Evolutionary conservation across 164 flowering plant genomes (phyloP).

Genomic region (Umbilicus rupestris): DNA sequence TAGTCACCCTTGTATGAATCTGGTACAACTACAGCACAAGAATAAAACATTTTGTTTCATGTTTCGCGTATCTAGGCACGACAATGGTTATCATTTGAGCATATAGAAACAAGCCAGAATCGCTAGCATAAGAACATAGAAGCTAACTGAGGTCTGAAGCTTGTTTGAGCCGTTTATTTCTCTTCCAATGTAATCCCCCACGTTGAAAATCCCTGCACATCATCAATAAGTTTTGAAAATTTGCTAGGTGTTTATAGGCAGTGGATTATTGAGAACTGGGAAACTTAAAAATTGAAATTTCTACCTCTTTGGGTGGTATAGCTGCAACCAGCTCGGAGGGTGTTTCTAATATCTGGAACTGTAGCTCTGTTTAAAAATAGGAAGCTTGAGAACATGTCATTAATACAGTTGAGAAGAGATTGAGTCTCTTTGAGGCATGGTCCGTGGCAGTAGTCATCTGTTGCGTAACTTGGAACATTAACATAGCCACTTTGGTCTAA

Average conservation of each 20-base stretch:
- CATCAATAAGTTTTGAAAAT: background rate
- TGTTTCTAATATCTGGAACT: constrained; percentile 13
- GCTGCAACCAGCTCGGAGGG: constrained; percentile 26
- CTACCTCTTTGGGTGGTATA: constrained; percentile 23
- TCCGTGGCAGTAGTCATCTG: constrained; percentile 30
- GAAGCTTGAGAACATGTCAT: constrained; percentile 18
- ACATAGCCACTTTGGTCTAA: constrained; percentile 22
- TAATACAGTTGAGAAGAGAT: constrained; percentile 24
- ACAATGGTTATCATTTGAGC: background rate
- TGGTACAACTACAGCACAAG: background rate
- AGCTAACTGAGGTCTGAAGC: constrained; percentile 6
- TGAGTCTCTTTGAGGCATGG: constrained; percentile 34
- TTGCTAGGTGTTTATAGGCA: background rate
- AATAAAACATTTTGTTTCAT: background rate
- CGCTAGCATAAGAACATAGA: background rate
- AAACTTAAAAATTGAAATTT: background rate
- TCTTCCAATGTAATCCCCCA: constrained; percentile 14
- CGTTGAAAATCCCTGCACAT: constrained; percentile 19
- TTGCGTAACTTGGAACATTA: constrained; percentile 19
- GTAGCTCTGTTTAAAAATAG: constrained; percentile 25
- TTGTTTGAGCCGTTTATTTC: constrained; percentile 14
- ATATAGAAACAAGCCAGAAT: background rate
- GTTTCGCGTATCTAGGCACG: background rate
- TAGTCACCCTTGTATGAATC: background rate
- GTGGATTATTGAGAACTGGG: background rate